phyloP scores from a whole-genome alignment of 352 stramenopile species.

The Aphanomyces euteiches region DNA sequence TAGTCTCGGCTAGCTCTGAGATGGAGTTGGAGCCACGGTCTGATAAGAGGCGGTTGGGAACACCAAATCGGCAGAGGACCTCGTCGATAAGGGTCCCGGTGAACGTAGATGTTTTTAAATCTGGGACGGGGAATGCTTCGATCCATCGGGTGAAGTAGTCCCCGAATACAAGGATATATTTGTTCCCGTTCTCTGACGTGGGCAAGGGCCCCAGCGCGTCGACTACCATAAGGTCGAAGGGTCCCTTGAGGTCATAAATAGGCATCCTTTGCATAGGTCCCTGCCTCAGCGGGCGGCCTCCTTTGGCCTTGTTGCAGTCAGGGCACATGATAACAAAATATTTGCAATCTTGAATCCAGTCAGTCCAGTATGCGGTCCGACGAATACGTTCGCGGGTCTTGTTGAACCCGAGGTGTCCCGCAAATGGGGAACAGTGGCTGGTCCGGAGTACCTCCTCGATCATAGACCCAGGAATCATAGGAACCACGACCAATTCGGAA shows the following conservation, averaged over 20 bases:
- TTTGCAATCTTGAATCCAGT: background rate
- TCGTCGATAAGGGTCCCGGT: background rate
- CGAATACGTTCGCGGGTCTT: background rate
- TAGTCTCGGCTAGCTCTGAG: too few species aligned
- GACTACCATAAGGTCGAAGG: background rate
- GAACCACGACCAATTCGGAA: background rate
- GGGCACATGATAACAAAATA: background rate
- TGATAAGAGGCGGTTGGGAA: too few species aligned
- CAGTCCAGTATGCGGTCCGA: background rate
- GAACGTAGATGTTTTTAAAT: background rate
- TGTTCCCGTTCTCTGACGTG: background rate
- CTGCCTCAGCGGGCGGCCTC: background rate
- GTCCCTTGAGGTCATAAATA: background rate
- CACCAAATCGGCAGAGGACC: background rate
- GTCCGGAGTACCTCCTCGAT: background rate
- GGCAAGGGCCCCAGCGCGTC: background rate
- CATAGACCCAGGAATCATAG: background rate
- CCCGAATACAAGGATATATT: background rate
- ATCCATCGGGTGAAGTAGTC: conserved; percentile 4
- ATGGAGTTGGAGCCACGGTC: too few species aligned
- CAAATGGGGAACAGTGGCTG: background rate
- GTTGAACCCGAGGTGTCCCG: background rate
- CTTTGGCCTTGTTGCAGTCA: conserved; percentile 10
- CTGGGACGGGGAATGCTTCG: background rate
- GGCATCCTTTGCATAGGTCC: background rate